These are phyloP conservation scores for Calonectria ilicicola DNA, from an alignment of 2,329 filamentous ascomycete species.

Conservation along the genomic window DNA sequence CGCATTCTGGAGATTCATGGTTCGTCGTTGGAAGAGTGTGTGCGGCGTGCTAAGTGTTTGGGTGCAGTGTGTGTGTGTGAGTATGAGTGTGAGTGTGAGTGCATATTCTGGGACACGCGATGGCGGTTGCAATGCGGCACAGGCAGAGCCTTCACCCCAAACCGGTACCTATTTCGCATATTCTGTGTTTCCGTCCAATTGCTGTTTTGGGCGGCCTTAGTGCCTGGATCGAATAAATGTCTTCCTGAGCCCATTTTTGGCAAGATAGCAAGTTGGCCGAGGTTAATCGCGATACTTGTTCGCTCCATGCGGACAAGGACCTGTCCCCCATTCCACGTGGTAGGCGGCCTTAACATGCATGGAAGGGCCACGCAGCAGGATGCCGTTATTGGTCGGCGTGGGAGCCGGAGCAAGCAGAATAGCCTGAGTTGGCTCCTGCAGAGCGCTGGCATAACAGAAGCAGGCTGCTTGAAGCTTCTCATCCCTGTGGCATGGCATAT, in stretches of 20 bases:
- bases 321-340: conserved; percentile 12
- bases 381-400: conserved; percentile 2
- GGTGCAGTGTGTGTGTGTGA: neutral
- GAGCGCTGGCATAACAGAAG: neutral
- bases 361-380: neutral
- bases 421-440: conserved; percentile 5
- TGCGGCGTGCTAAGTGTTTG: neutral
- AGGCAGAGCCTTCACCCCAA: conserved; percentile 9
- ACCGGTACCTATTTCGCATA: conserved; percentile 20
- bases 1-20: neutral
- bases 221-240: neutral
- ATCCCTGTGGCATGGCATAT: neutral
- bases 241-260: neutral
- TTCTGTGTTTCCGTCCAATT: conserved; percentile 19
- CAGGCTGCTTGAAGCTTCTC: neutral
- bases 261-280: neutral
- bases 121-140: neutral
- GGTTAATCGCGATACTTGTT: neutral
- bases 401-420: conserved; percentile 10
- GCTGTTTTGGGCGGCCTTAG: conserved; percentile 22
- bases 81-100: conserved; percentile 16
- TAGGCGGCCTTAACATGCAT: conserved; percentile 2
- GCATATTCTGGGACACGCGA: neutral
- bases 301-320: conserved; percentile 15
- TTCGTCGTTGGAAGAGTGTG: neutral